These are phyloP conservation scores for Nymphaea thermarum DNA, from an alignment of 164 flowering plant species.

Conservation along the genomic window DNA sequence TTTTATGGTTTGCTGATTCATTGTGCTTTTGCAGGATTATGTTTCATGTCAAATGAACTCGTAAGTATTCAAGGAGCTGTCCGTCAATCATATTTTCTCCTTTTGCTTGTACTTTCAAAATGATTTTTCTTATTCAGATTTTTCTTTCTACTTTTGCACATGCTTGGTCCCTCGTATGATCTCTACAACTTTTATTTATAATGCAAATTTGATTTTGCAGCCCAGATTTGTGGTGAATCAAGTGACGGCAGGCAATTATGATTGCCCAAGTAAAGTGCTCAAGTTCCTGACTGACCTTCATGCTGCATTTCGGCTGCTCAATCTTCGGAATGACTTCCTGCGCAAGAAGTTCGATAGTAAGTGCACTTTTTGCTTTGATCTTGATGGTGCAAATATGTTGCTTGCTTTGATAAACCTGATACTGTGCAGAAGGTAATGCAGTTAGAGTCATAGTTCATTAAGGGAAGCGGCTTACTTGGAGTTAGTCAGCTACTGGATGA, in stretches of 20 bases:
- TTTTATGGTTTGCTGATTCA: neutral
- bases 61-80: conserved; percentile 24
- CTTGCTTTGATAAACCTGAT: neutral
- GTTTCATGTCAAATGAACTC: conserved; percentile 94
- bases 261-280: conserved; percentile 84
- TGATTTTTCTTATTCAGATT: neutral
- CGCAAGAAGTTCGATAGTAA: conserved; percentile 93
- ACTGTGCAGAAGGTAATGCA: neutral
- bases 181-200: neutral
- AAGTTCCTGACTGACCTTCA: conserved; percentile 89
- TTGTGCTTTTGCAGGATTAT: conserved; percentile 56
- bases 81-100: neutral
- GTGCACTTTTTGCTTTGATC: conserved; percentile 1
- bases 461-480: too few relatives aligned
- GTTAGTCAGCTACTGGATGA: too few relatives aligned
- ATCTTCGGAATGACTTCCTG: conserved; percentile 88
- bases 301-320: conserved; percentile 89
- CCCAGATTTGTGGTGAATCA: conserved; percentile 68
- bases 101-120: neutral
- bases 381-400: neutral
- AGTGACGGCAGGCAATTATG: conserved; percentile 79
- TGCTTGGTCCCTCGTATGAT: too few relatives aligned
- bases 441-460: neutral
- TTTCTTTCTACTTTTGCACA: too few relatives aligned
- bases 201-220: conserved; percentile 18